phyloP scores from a whole-genome alignment of 495 filamentous ascomycete genomes.

The Bacidia gigantensis region DNA sequence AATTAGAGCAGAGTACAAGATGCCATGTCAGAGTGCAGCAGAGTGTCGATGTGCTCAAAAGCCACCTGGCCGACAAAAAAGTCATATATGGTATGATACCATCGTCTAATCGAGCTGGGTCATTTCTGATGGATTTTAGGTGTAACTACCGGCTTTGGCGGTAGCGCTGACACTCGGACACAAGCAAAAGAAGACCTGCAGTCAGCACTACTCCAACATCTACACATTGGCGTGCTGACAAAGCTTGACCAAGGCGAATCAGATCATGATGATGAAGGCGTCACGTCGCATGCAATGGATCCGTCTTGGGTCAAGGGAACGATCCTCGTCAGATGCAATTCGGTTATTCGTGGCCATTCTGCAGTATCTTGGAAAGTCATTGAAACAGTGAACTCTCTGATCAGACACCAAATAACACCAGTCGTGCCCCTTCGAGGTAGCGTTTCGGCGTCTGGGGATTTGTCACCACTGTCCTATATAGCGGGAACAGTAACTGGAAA shows the following conservation, averaged over 20 bases:
- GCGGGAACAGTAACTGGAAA: constrained; percentile 46
- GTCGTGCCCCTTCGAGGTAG: constrained; percentile 47
- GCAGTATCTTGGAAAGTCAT: constrained; percentile 38
- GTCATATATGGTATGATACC: background rate
- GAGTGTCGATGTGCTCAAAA: background rate
- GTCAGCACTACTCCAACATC: constrained; percentile 40
- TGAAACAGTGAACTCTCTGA: constrained; percentile 31
- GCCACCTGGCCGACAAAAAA: background rate
- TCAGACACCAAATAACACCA: constrained; percentile 38
- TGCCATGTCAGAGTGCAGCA: background rate
- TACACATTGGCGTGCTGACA: constrained; percentile 39
- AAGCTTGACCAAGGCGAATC: background rate
- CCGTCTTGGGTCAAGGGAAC: constrained; percentile 38
- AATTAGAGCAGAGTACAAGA: background rate
- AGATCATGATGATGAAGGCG: background rate
- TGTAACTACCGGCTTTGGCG: constrained; percentile 59
- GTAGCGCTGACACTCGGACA: constrained; percentile 45
- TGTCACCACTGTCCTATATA: constrained; percentile 48
- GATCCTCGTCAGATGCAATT: constrained; percentile 45
- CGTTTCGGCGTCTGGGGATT: constrained; percentile 56
- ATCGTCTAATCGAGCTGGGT: background rate
- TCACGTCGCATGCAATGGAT: constrained; percentile 23
- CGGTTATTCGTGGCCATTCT: constrained; percentile 42
- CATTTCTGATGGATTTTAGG: constrained; percentile 18
- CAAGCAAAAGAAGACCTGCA: constrained; percentile 37